These are phyloP conservation scores for Phaeotremella skinneri DNA, from an alignment of 768 basidiomycete genomes.

Conservation along the genomic window DNA sequence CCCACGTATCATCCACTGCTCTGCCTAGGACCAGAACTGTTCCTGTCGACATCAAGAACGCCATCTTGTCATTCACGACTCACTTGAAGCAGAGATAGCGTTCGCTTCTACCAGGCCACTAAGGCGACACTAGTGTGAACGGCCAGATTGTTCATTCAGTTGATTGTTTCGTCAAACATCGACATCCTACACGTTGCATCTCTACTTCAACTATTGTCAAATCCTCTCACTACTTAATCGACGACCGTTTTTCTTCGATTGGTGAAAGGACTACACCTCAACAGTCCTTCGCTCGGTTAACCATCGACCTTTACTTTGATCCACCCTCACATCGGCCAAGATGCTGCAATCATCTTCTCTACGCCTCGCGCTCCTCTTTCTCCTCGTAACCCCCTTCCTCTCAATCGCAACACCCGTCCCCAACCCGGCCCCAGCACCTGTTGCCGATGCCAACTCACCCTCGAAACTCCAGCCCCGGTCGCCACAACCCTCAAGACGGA, in stretches of 20 bases:
- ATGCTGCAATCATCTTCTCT: background rate
- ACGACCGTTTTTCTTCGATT: background rate
- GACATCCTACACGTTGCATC: background rate
- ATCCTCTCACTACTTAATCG: background rate
- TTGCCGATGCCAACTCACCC: slow-evolving; percentile 16
- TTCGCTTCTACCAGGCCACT: background rate
- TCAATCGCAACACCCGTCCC: slow-evolving; percentile 19
- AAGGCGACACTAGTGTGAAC: background rate
- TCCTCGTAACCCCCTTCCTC: slow-evolving; percentile 33
- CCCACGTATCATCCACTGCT: background rate
- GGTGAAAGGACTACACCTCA: background rate
- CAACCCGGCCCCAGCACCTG: slow-evolving; percentile 18
- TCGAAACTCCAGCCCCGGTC: slow-evolving; percentile 38
- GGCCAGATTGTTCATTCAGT: background rate
- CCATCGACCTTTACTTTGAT: background rate
- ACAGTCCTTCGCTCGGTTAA: background rate
- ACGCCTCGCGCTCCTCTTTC: slow-evolving; percentile 27
- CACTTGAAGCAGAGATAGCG: background rate
- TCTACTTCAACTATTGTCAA: background rate
- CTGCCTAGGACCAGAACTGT: background rate
- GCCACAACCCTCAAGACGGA: slow-evolving; percentile 37
- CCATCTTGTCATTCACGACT: background rate
- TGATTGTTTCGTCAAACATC: background rate
- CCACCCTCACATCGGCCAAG: background rate
- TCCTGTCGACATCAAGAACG: background rate